phyloP scores from a whole-genome alignment of 441 rosid species.

The Aleurites moluccanus region DNA sequence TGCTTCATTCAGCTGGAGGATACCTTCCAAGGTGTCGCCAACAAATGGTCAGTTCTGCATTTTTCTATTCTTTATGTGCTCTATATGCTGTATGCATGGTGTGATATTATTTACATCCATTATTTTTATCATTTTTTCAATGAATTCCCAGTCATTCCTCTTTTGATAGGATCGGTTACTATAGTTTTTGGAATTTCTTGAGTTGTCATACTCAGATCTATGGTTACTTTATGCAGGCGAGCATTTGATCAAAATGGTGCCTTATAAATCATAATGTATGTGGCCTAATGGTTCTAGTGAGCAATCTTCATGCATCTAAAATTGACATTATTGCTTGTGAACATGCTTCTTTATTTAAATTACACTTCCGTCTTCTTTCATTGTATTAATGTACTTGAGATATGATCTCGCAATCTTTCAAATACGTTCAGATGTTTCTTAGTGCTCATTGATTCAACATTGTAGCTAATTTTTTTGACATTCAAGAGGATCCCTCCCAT shows the following conservation, averaged over 20 bases:
- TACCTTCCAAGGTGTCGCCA: constrained; percentile 40
- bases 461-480: background rate
- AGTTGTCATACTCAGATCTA: background rate
- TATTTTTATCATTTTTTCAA: background rate
- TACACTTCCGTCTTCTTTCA: background rate
- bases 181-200: background rate
- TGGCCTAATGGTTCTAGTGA: background rate
- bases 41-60: constrained; percentile 31
- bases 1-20: constrained; percentile 73
- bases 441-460: background rate
- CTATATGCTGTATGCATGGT: constrained; percentile 16
- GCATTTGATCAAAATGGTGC: background rate
- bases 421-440: background rate
- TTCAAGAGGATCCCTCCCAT: background rate
- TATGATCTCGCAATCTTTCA: background rate
- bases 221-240: background rate
- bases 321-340: background rate
- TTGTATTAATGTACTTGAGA: background rate
- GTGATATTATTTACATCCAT: background rate
- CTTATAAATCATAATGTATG: background rate
- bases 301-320: too few relatives aligned
- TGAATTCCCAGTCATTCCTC: background rate
- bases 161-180: background rate
- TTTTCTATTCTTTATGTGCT: constrained; percentile 6
- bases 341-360: background rate